Evolutionary conservation across 208 protist species (phyloP).

Genomic region (Crithidia brevicula): DNA sequence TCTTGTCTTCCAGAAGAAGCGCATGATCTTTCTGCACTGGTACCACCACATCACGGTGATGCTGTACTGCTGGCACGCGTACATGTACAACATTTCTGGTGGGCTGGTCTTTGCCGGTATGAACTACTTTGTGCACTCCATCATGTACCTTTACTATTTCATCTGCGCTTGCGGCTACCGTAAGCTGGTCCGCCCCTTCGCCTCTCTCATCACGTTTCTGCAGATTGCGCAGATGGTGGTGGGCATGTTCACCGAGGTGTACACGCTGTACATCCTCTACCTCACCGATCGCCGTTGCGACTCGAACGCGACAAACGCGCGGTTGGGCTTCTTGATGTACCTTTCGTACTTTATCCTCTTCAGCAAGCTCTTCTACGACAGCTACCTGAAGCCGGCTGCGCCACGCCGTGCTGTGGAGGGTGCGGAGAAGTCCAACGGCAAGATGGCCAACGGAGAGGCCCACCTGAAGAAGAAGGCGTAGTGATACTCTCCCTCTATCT

Average conservation of each 20-base stretch:
- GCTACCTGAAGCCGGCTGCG: slow-evolving; percentile 59
- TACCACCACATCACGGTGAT: slow-evolving; percentile 93
- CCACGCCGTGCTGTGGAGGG: slow-evolving; percentile 4
- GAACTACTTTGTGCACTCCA: slow-evolving; percentile 93
- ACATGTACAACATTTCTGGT: slow-evolving; percentile 43
- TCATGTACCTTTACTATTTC: slow-evolving; percentile 97
- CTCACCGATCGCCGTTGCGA: slow-evolving; percentile 57
- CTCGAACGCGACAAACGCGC: slow-evolving; percentile 61
- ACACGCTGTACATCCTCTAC: slow-evolving; percentile 53
- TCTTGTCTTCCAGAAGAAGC: slow-evolving; percentile 87
- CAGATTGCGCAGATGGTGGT: slow-evolving; percentile 94
- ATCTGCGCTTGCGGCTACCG: slow-evolving; percentile 67
- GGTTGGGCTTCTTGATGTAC: slow-evolving; percentile 88
- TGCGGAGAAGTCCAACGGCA: slow-evolving; percentile 17
- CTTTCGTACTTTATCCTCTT: slow-evolving; percentile 93
- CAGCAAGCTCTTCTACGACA: slow-evolving; percentile 76
- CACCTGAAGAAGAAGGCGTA: slow-evolving; percentile 15
- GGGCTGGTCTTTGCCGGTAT: slow-evolving; percentile 88
- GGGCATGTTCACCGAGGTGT: slow-evolving; percentile 67
- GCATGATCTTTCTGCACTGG: slow-evolving; percentile 87
- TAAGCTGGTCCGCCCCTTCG: slow-evolving; percentile 70
- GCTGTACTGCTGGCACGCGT: slow-evolving; percentile 93
- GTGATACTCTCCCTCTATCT: background rate
- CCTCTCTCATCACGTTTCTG: slow-evolving; percentile 81
- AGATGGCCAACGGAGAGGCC: slow-evolving; percentile 1